Conservation (phyloP, 202 grass and related monocot species). For the Musa balbisiana region DNA sequence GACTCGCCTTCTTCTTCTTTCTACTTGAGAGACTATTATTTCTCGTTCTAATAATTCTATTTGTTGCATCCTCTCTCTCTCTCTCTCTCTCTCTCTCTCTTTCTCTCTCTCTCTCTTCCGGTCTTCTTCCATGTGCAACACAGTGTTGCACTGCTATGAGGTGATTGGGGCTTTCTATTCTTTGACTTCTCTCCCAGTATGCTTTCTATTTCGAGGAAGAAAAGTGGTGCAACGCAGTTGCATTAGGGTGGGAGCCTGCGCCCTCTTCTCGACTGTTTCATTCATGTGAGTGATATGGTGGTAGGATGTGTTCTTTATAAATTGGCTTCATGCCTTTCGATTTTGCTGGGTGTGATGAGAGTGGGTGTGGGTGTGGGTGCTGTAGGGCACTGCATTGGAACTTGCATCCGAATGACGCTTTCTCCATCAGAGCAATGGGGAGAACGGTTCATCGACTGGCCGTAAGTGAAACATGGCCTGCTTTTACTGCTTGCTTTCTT, state of each 20-base stretch:
- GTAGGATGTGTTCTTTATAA: conserved; percentile 21
- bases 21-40: neutral
- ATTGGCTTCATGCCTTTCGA: conserved; percentile 18
- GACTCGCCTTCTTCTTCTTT: neutral
- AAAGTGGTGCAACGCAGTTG: neutral
- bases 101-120: neutral
- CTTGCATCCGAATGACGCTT: conserved; percentile 42
- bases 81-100: conserved; percentile 3
- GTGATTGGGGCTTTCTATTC: neutral
- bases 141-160: neutral
- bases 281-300: conserved; percentile 1
- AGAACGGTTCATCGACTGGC: neutral
- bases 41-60: neutral
- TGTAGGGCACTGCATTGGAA: conserved; percentile 14
- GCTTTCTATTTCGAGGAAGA: neutral
- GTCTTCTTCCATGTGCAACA: neutral
- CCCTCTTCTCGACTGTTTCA: neutral
- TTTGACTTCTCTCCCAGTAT: neutral
- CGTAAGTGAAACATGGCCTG: neutral
- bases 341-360: neutral
- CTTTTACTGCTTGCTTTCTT: neutral
- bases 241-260: neutral
- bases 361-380: neutral
- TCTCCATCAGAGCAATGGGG: conserved; percentile 14
- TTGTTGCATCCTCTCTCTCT: too few species aligned